Base-by-base conservation (phyloP, 1,139 yeast species). In the Taphrina confusa region DNA sequence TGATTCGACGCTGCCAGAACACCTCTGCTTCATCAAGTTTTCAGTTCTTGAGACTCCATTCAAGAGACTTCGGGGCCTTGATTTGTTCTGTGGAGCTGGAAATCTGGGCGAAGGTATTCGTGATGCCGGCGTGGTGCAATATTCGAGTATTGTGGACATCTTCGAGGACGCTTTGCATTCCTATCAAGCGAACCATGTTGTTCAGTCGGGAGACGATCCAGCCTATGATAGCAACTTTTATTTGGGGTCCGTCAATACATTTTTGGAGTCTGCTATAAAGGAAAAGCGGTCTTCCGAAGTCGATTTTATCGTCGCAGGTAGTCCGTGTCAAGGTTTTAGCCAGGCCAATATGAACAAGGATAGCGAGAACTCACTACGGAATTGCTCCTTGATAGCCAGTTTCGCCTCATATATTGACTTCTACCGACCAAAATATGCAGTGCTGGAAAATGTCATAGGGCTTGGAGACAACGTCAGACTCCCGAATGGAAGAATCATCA, bases 311-410 rank as follows among this genome's bases (percentile, higher is more conserved):
- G 45, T 50, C 34, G 55, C 55, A 8, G 55, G 55, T 12, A 36
- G 49, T 14, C 55, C 55, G 9, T 50, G 55, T 36, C 55, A 50
- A 36, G 55, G 55, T 16, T 50, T 50, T 33, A 33, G 44, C 25
- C 28, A 22, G 23, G 55, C 55, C 4, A 50, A 50, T 18, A 20
- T 31, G 18, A 20, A 22, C 22, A 34, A 37, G 23, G 22, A 30
- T 16, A 34, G 46, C 9, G 46, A 16, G 1, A 28, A 4, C 20
- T 50, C 55, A 6, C 47, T 31, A 11, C 33, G 40, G 12, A 50
- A 50, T 22, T 50, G 55, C 14, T 50, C 55, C 25, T 22, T 50
- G 2, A 36, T 50, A 34, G 55, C 55, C 18, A 28, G 42, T 12
- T 30, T 50, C 25, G 55, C 45, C 36, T 34, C 55, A 11, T 50